Evolutionary conservation across 1,139 yeast genomes (phyloP), one percentile per base, ranked within the genome.

Genomic region (Blastobotrys buckinghamii): DNA sequence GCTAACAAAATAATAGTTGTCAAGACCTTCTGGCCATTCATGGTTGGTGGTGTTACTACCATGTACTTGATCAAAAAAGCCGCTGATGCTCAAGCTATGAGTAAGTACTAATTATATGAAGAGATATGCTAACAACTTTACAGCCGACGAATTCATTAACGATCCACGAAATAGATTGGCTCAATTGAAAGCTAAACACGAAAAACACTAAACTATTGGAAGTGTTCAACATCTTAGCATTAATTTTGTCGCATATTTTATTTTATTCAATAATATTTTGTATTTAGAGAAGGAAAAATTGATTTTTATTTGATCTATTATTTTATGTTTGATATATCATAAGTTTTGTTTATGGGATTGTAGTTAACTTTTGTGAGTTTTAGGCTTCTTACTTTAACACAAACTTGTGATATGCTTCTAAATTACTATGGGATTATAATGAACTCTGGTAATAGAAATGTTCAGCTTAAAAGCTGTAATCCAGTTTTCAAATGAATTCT

Each of bases 1-100:
- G 35, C 35, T 32, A 32, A 32, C 35, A 5, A 5, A 5, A 5
- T 5, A 32, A 5, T 29, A 50, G 33, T 56, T 61, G 61, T 78
- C 63, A 80, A 78, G 70, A 78, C 78, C 62, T 78, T 75, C 74
- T 81, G 85, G 84, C 85, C 85, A 59, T 78, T 81, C 67, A 77
- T 79, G 61, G 74, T 73, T 59, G 84, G 83, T 60, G 81, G 82
- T 62, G 81, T 70, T 58, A 60, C 74, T 57, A 76, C 84, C 56
- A 76, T 73, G 73, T 79, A 69, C 70, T 70, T 76, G 55, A 71
- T 81, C 60, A 72, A 76, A 63, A 77, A 78, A 71, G 78, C 76
- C 50, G 82, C 84, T 52, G 66, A 68, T 51, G 78, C 79, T 54
- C 72, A 48, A 48, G 55, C 79, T 59, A 69, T 77, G 63, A 69